Conservation (phyloP, 2,329 filamentous ascomycete species). For the Epichloe uncinata region DNA sequence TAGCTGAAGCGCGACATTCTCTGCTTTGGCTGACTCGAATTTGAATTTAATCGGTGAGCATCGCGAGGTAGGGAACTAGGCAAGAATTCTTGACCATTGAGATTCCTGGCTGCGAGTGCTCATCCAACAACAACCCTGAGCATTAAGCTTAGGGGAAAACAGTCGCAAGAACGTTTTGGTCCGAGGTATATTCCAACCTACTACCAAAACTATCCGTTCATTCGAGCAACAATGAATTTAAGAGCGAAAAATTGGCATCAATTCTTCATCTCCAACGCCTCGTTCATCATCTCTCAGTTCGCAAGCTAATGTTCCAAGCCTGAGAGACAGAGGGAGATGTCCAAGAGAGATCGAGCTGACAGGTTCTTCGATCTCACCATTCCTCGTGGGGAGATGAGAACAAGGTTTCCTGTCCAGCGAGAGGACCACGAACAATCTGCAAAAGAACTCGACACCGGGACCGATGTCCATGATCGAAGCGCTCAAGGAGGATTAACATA, state of each 20-base stretch:
- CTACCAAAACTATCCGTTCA: neutral
- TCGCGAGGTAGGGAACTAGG: conserved; percentile 1
- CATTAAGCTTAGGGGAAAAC: conserved; percentile 25
- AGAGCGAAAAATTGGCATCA: conserved; percentile 46
- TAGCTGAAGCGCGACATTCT: conserved; percentile 86
- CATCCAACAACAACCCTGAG: conserved; percentile 65
- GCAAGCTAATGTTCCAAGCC: conserved; percentile 32
- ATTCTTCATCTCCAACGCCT: conserved; percentile 71
- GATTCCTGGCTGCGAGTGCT: conserved; percentile 24
- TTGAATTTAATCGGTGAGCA: conserved; percentile 68
- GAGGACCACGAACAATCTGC: conserved; percentile 72
- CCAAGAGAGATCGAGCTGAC: conserved; percentile 71
- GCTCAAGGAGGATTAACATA: conserved; percentile 33
- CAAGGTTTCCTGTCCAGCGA: conserved; percentile 48
- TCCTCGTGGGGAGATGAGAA: neutral
- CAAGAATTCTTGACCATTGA: neutral
- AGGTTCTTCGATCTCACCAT: conserved; percentile 19
- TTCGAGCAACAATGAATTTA: conserved; percentile 57
- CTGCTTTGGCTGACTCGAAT: conserved; percentile 75
- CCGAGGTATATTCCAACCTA: conserved; percentile 15
- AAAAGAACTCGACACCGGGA: conserved; percentile 38
- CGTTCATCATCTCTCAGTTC: conserved; percentile 44
- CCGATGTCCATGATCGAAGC: conserved; percentile 17
- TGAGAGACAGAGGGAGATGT: conserved; percentile 43
- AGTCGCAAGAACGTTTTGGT: conserved; percentile 16